Base-by-base conservation (phyloP, 257 asterid genomes). In the Rauvolfia tetraphylla region DNA sequence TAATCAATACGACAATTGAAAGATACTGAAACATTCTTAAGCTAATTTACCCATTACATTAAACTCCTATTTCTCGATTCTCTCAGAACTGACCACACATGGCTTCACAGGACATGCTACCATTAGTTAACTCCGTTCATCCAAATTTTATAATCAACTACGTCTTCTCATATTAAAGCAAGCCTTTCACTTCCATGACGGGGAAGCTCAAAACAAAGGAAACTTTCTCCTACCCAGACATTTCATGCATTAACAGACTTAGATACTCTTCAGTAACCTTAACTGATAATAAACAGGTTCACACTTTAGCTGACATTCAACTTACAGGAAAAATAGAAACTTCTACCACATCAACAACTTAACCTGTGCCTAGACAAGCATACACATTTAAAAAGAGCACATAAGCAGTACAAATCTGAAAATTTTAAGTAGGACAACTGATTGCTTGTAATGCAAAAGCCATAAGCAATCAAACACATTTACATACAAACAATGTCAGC, bases 271-370 rank as follows among this genome's bases (percentile, higher is more conserved):
- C 14, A 8, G 23, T 14, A 42, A 61, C 7, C 59, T 44, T 36
- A 56, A n/a, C 33, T 62, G 34, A 44, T 20, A 72, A 72, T 33
- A 1, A 36, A 73, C 38, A 33, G 36, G 46, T 34, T 20, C 7
- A 13, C 62, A 36, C 67, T 61, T 73, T 17, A 61, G 71, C 22
- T 15, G 57, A 61, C 10, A 61, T 44, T 74, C 34, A 74, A 61
- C 18, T 66, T 23, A 36, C 20, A 61, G 25, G 10, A 5, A 31
- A 18, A 71, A 1, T 23, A n/a, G 11, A 34, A 31, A 10, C 10
- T 27, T 51, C 34, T 14, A 23, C 12, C 29, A 5, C 38, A 23
- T 15, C 34, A 11, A 7, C 38, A 25, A 58, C 34, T 57, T 14
- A 9, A 38, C 41, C n/a, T 27, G 4, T 9, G 8, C 39, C n/a